Evolutionary conservation across 2,329 filamentous ascomycete species (phyloP).

Genomic region (Pseudocercospora eumusae): DNA sequence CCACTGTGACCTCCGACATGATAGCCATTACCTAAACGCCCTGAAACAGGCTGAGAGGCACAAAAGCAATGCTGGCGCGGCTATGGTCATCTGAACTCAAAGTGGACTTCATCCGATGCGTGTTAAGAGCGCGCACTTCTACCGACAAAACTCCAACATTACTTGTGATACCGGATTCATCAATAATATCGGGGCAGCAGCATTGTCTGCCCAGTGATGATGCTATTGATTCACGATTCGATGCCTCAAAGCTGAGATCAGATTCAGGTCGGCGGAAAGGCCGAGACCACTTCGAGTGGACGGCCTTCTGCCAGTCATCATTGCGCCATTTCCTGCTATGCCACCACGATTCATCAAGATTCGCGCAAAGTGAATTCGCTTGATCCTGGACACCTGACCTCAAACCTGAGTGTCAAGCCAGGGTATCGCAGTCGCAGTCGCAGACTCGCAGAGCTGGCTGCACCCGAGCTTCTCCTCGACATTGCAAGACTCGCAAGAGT

Average conservation of each 20-base stretch:
- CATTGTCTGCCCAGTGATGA: neutral
- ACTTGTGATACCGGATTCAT: neutral
- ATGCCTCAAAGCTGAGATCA: neutral
- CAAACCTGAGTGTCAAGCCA: neutral
- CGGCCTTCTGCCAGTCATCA: neutral
- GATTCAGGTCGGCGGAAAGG: neutral
- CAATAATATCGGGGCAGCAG: neutral
- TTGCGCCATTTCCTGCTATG: constrained; percentile 13
- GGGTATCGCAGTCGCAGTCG: constrained; percentile 3
- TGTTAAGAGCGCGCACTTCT: neutral
- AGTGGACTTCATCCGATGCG: constrained; percentile 4
- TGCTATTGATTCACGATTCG: neutral
- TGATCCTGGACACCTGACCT: neutral
- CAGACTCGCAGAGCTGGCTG: constrained; percentile 1
- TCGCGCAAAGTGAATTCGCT: constrained; percentile 13
- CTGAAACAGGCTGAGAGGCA: constrained; percentile 13
- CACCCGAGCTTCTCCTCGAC: constrained; percentile 4
- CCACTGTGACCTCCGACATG: constrained; percentile 13
- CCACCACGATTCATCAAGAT: constrained; percentile 13
- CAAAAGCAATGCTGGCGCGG: neutral
- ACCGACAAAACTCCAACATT: constrained; percentile 1
- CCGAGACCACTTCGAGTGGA: neutral
- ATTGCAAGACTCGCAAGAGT: neutral
- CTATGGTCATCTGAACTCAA: neutral
- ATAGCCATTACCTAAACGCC: neutral